These are phyloP conservation scores for Phytophthora pini DNA, from an alignment of 352 stramenopile genomes.

Conservation along the genomic window DNA sequence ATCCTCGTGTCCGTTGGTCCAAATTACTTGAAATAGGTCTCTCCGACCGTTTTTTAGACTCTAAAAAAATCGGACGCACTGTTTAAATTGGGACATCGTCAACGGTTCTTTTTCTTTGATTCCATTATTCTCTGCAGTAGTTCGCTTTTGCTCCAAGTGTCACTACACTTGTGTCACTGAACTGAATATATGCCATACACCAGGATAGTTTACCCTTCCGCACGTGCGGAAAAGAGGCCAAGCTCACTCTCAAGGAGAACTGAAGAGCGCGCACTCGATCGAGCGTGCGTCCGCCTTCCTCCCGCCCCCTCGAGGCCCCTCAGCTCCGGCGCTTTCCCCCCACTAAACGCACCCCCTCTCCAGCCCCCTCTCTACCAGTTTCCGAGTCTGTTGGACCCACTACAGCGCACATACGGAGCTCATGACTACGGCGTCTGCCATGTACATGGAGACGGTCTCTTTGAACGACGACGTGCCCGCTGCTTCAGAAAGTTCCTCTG, in stretches of 20 bases:
- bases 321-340: background rate
- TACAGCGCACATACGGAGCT: constrained; percentile 19
- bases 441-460: constrained; percentile 79
- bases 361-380: background rate
- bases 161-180: constrained; percentile 18
- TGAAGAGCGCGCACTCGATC: constrained; percentile 15
- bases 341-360: background rate
- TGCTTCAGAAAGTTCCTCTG: constrained; percentile 1
- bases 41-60: constrained; percentile 10
- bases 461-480: constrained; percentile 66
- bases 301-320: background rate
- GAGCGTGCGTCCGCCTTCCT: constrained; percentile 4
- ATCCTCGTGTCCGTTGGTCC: constrained; percentile 21
- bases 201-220: constrained; percentile 11
- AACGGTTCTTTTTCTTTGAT: constrained; percentile 20
- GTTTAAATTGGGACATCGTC: constrained; percentile 7
- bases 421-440: constrained; percentile 35
- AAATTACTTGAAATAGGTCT: constrained; percentile 2
- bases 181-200: constrained; percentile 11
- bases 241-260: constrained; percentile 27
- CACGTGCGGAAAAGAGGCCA: constrained; percentile 24
- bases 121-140: constrained; percentile 6
- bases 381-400: background rate
- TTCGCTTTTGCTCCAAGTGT: background rate
- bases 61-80: background rate